phyloP scores from a whole-genome alignment of 2,329 filamentous ascomycete genomes.

The Diaporthe aspalathi region DNA sequence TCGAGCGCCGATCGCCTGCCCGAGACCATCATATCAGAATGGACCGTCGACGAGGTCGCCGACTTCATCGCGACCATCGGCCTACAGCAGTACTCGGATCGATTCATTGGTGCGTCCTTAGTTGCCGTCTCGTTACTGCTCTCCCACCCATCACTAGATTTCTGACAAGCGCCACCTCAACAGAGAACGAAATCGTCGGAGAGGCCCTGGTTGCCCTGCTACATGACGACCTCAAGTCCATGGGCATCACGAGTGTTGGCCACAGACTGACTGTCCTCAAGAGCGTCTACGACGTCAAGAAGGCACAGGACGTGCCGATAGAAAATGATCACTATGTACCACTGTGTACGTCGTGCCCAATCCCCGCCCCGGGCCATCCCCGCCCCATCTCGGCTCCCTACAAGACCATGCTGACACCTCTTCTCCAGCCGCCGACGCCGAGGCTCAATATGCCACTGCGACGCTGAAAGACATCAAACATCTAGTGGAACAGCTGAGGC shows the following conservation, averaged over 20 bases:
- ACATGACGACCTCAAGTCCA: constrained; percentile 94
- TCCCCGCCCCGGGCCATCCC: neutral
- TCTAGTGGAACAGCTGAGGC: constrained; percentile 87
- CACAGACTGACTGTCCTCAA: constrained; percentile 96
- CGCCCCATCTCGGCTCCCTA: neutral
- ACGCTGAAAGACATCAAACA: constrained; percentile 94
- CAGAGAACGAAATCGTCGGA: constrained; percentile 94
- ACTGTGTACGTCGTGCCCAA: constrained; percentile 72
- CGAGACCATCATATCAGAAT: constrained; percentile 81
- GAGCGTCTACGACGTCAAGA: constrained; percentile 95
- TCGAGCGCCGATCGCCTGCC: constrained; percentile 74
- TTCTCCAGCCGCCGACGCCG: constrained; percentile 83
- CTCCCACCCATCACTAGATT: constrained; percentile 1
- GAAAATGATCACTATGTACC: constrained; percentile 96
- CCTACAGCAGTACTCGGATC: constrained; percentile 83
- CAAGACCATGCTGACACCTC: constrained; percentile 39
- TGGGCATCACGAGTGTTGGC: constrained; percentile 92
- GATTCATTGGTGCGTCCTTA: constrained; percentile 79
- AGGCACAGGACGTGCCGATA: constrained; percentile 89
- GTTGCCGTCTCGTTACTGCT: constrained; percentile 5
- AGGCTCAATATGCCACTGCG: constrained; percentile 85
- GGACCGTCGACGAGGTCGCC: constrained; percentile 88
- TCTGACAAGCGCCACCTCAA: constrained; percentile 41
- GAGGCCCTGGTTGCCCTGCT: constrained; percentile 89
- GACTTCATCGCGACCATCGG: constrained; percentile 87